Base-by-base conservation (phyloP, 352 stramenopile species). In the Pythium monospermum region DNA sequence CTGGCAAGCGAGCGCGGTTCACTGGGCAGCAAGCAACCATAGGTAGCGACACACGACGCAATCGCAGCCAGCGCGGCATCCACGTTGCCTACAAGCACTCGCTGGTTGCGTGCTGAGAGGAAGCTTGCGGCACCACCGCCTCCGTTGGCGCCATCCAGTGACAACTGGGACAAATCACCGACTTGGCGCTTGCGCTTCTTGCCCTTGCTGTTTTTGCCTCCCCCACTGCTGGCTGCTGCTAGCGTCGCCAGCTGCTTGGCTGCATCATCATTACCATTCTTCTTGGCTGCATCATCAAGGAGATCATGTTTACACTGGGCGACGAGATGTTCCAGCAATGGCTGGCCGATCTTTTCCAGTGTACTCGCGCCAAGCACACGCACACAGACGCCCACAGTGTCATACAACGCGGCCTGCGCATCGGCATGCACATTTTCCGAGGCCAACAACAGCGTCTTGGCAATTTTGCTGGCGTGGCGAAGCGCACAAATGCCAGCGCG, bases 181-280 rank as follows among this genome's bases (percentile, higher is more conserved):
- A 73, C 66, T 47, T 87, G 75, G 30, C 83, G 83, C 66, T 91
- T 91, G 43, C 83, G 80, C 61, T 94, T 94, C 66, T 94, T 94
- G 56, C 75, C 83, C 54, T 91, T 93, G 31, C 59, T 36, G 43
- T 48, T 38, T 32, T 63, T 66, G n/a, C 53, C 50, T 31, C 53
- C 53, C n/a, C n/a, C n/a, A n/a, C n/a, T n/a, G n/a, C n/a, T n/a
- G n/a, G n/a, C n/a, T 28, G 57, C 61, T 25, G 61, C 56, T 0
- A 54, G 33, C 8, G 21, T 42, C 1, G 28, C 30, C 1, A 33
- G 7, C 1, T 27, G 8, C 1, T 27, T 8, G 41, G 59, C 53
- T 12, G 35, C 23, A 12, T 57, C 47, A 7, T 49, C 52, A 18
- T 5, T 41, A 5, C 49, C 42, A 19, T 4, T 53, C 53, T 59